Base-by-base conservation (phyloP, 177 flowering plant genomes). In the Vitis hybrid region DNA sequence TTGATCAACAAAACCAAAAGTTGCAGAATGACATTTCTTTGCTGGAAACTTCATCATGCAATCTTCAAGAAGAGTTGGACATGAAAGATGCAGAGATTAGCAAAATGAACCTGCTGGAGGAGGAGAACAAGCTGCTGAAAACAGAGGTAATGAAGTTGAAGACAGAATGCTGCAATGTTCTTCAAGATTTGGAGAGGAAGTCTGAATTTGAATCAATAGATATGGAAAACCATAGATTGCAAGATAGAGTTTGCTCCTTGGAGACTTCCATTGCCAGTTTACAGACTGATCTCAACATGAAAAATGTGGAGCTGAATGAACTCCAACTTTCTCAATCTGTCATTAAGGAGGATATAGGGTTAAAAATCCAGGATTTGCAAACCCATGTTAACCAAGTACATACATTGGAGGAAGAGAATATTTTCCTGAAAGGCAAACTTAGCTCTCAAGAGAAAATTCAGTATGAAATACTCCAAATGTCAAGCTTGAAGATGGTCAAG, bases 401-500 rank as follows among this genome's bases (percentile, higher is more conserved):
- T 71, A 59, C 54, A 11, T 71, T 88, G 78, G 75, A 74, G 72
- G 81, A 77, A 33, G 90, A 87, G 70, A 90, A 86, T 72, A 54
- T 49, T 73, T 74, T 70, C 69, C 72, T 91, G 74, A 82, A 66
- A 71, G 71, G 75, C 24, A 73, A 87, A 65, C 67, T 87, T 61
- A 38, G 64, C 38, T 67, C 75, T 49, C 49, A 65, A 50, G 65
- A 79, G 78, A 75, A 80, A 63, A 73, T 50, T 15, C 71, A 62
- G 68, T 67, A 62, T 71, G 79, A 75, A 28, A 24, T 72, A 10
- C 75, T 85, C 53, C 59, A 66, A 33, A 63, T 52, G 31, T 68
- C 80, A 62, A 73, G 78, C 66, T 73, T 74, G 62, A 79, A 72
- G 52, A 66, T 28, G 33, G 71, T 38, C 38, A 78, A 72, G 64